Percentiles rank a stretch among this genome's conserved stretches.
Conservation (phyloP, 352 stramenopile species). For the Phytophthora kernoviae region DNA sequence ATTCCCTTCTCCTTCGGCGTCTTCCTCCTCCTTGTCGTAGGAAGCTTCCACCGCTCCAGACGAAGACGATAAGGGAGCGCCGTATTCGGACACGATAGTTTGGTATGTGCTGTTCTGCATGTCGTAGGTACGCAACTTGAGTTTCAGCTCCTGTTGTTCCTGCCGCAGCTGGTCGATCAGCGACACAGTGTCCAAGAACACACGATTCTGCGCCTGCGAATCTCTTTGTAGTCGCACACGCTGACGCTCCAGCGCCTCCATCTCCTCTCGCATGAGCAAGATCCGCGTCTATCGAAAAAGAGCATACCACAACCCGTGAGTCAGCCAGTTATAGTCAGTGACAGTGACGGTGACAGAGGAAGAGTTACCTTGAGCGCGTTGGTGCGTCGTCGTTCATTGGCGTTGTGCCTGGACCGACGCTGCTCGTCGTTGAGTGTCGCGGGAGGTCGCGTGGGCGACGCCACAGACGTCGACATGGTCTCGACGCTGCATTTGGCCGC, state of each 20-base stretch:
- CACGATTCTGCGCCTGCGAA: constrained; percentile 15
- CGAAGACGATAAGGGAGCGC: constrained; percentile 8
- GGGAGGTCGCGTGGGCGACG: constrained; percentile 5
- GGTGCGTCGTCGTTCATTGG: constrained; percentile 62
- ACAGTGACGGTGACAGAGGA: neutral
- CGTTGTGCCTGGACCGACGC: constrained; percentile 60
- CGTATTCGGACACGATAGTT: constrained; percentile 54
- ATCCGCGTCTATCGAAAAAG: constrained; percentile 33
- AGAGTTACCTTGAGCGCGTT: constrained; percentile 49
- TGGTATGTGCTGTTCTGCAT: constrained; percentile 66
- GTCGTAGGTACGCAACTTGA: constrained; percentile 42
- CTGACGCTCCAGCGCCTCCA: constrained; percentile 51
- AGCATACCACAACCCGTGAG: neutral
- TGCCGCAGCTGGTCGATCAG: constrained; percentile 54
- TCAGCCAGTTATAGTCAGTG: neutral
- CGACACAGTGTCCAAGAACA: constrained; percentile 39
- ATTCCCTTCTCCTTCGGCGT: constrained; percentile 10
- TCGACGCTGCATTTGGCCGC: constrained; percentile 26
- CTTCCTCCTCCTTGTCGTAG: constrained; percentile 4
- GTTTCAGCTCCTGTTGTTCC: constrained; percentile 42
- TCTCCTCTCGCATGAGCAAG: constrained; percentile 48
- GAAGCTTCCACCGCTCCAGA: neutral
- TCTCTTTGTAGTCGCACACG: constrained; percentile 43
- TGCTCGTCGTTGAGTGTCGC: constrained; percentile 35
- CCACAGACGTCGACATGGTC: constrained; percentile 9